Base-by-base conservation (phyloP, 2,329 filamentous ascomycete genomes). In the Calonectria pteridis region DNA sequence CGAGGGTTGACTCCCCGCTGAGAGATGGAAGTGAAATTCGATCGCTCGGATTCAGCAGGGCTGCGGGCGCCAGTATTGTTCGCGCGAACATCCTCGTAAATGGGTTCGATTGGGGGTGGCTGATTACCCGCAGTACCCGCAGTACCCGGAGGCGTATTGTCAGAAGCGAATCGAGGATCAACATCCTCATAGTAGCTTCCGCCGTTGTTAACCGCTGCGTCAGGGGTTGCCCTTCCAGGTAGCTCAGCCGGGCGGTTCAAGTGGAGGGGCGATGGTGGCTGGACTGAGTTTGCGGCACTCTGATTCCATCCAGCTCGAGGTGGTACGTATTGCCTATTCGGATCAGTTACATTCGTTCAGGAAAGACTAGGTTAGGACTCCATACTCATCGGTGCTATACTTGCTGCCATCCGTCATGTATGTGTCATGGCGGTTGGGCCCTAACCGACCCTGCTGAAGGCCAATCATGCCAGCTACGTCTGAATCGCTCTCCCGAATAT, bases 171-270 rank as follows among this genome's bases (percentile, higher is more conserved):
- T 71, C 93, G 94, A 55, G 96, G 95, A 77, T 98, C 95, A 16
- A 98, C 92, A 83, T 98, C 96, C 88, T 98, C 97, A 82, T 97
- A 98, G 85, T 98, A 98, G 75, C 90, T 85, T 78, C 81, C 86
- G 63, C 50, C 67, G 11, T 66, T 43, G 29, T 76, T 83, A 74
- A 78, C 75, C 10, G 77, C 78, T 66, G 80, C 82, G 50, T 80
- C 79, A 20, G 84, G 79, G 20, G 85, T 84, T 50, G 81, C 82
- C 55, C 82, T 83, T 58, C 77, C 82, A 51, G 84, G 80, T 37
- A 85, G 79, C 73, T 88, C 86, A 69, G 84, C 83, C 46, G 80
- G 81, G 66, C 81, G 76, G 64, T 82, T 80, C 51, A 80, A 74
- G 63, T 84, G 86, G 37, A 88, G 82, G 23, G 88, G 87, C 13